Percentiles rank a stretch among this genome's conserved stretches.
Evolutionary conservation across 2,329 filamentous ascomycete genomes (phyloP).

Genomic region (Bipolaris bicolor): DNA sequence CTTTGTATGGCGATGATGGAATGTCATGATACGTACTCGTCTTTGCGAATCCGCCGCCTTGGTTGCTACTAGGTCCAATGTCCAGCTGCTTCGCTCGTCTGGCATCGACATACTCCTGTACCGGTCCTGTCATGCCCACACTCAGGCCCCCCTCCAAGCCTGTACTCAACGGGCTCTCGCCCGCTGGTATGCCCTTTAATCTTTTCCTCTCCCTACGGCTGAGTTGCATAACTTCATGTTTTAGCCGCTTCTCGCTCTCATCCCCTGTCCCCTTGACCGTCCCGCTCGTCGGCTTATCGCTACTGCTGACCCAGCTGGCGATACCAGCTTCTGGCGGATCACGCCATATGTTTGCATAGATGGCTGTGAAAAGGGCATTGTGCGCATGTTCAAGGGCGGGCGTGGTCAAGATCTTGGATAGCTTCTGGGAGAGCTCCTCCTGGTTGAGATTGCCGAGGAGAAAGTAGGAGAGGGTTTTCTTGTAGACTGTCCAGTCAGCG

Average conservation of each 20-base stretch:
- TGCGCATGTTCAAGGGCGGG: constrained; percentile 64
- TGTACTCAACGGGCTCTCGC: constrained; percentile 14
- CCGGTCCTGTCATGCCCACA: constrained; percentile 23
- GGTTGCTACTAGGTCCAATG: constrained; percentile 68
- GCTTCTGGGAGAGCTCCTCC: constrained; percentile 63
- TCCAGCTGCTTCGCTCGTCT: constrained; percentile 58
- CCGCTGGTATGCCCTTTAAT: constrained; percentile 61
- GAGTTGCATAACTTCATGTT: constrained; percentile 68
- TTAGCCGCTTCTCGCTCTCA: constrained; percentile 66
- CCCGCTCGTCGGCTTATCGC: constrained; percentile 74
- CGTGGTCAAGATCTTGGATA: constrained; percentile 62
- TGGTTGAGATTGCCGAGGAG: constrained; percentile 67
- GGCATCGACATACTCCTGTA: constrained; percentile 47
- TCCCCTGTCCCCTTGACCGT: constrained; percentile 70
- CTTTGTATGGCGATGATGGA: too few species aligned
- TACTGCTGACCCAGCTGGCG: constrained; percentile 68
- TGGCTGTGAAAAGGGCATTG: constrained; percentile 65
- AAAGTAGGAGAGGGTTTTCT: constrained; percentile 63
- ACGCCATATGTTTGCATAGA: constrained; percentile 64
- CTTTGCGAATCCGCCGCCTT: constrained; percentile 77
- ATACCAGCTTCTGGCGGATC: constrained; percentile 68
- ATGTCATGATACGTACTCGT: constrained; percentile 65
- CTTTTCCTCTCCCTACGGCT: constrained; percentile 65
- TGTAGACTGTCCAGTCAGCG: constrained; percentile 64
- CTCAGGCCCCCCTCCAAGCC: constrained; percentile 16